phyloP scores from a whole-genome alignment of 192 early-diverging fungal genomes.

The Coemansia erecta region DNA sequence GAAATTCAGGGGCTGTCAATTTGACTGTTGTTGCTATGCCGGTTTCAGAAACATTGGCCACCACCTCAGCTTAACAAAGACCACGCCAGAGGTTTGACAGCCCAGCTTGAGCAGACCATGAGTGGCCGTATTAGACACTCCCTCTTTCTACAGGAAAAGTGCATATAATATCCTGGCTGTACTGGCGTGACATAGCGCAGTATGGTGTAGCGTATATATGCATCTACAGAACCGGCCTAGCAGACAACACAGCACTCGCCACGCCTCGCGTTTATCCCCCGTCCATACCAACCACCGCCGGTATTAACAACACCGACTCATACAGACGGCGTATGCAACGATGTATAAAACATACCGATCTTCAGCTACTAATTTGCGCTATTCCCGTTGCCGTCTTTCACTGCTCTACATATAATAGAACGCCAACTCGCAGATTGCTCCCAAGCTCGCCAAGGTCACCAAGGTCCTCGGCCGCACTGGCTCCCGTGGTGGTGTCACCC shows the following conservation, averaged over 20 bases:
- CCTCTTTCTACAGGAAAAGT: neutral
- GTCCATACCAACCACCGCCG: too few species aligned
- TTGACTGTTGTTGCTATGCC: neutral
- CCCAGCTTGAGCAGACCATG: neutral
- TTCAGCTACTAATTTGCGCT: neutral
- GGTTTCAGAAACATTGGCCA: too few species aligned
- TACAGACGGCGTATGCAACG: too few species aligned
- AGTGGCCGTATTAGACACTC: too few species aligned
- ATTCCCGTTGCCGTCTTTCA: neutral
- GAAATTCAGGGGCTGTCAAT: neutral
- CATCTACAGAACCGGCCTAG: neutral
- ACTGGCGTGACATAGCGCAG: neutral
- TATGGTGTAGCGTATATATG: neutral
- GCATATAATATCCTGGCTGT: neutral
- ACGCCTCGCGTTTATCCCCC: too few species aligned
- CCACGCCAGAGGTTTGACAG: neutral
- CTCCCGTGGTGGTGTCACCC: slow-evolving; percentile 99
- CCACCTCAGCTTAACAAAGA: neutral
- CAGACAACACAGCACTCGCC: too few species aligned
- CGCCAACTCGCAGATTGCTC: slow-evolving; percentile 37
- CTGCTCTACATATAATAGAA: slow-evolving; percentile 24
- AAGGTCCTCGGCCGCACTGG: slow-evolving; percentile 99
- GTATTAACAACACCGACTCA: too few species aligned
- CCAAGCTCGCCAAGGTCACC: slow-evolving; percentile 92
- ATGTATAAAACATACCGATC: too few species aligned